These are phyloP conservation scores for Murraya koenigii DNA, from an alignment of 345 rosid genomes.

Conservation along the genomic window DNA sequence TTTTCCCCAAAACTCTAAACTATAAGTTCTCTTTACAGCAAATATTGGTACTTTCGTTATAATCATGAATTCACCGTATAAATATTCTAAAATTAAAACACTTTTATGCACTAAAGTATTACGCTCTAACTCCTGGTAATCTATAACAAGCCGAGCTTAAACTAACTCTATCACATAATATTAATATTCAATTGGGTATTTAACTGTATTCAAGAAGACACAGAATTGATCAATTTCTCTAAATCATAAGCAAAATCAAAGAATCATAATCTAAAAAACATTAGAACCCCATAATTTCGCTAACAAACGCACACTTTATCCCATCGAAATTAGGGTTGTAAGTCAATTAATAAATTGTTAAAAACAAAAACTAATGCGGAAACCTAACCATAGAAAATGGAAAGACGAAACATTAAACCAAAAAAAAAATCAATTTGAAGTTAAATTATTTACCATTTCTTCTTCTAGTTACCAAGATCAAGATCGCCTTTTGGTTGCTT, in stretches of 20 bases:
- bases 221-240: not conserved
- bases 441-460: conserved; percentile 3
- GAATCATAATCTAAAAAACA: not conserved
- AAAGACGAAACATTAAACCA: not conserved
- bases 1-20: not conserved
- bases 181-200: not conserved
- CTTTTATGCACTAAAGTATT: not conserved
- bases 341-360: no score
- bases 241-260: not conserved
- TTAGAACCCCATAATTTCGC: not conserved
- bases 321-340: not conserved
- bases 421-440: not conserved
- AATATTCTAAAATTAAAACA: not conserved
- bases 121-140: not conserved
- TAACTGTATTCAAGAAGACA: not conserved
- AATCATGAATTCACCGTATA: not conserved
- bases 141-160: not conserved
- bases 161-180: not conserved
- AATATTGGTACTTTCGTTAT: not conserved
- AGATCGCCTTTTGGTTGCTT: not conserved
- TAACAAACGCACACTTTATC: not conserved
- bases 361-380: not conserved
- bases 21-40: not conserved
- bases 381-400: not conserved
- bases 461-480: conserved; percentile 2